Base-by-base conservation (phyloP, 768 basidiomycete species). In the Kondoa malvinella region DNA sequence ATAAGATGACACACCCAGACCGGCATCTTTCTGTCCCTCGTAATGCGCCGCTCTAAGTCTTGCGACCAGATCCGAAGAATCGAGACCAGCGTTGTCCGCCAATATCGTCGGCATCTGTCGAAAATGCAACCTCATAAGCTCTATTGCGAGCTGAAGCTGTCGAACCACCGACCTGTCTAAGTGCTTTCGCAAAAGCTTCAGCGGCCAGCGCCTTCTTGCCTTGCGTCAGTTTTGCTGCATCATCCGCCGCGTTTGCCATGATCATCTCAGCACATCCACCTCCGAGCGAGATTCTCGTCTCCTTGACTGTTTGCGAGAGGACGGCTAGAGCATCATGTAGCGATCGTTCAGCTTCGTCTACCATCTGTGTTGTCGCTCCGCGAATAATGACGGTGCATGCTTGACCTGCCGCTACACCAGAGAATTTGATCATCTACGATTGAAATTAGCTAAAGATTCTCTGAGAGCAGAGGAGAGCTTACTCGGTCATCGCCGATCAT, bases 401-500 rank as follows among this genome's bases (percentile, higher is more conserved):
- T 78, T 94, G 86, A 15, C 94, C 94, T 25, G 94, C 92, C 15
- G 92, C 92, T 56, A 99, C 94, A 57, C 95, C 95, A 8, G 95
- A 97, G 82, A 99, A 99, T 80, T 97, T 99, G 81, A 97, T 95
- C 70, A 99, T 82, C 92, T 97, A 72, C 21, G 64, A 0, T 57
- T 14, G 34, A 56, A 57, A 40, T 32, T 25, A 21, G 34, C 4
- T 34, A 29, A 34, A 56, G 0, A 8, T 56, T 59, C n/a, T 8
- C 33, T 16, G 57, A 21, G 21, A 29, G 12, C 17, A 0, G 58
- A 30, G n/a, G 26, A 2, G 15, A 21, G 73, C 80, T 27, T 69
- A 91, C 94, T 85, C 92, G 95, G 78, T 99, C 95, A 79, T 99
- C 95, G 21, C 95, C 95, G 72, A 99, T 96, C 83, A 99, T 96